These are phyloP conservation scores for Begonia fuchsioides DNA, from an alignment of 306 rosid species.

Conservation along the genomic window DNA sequence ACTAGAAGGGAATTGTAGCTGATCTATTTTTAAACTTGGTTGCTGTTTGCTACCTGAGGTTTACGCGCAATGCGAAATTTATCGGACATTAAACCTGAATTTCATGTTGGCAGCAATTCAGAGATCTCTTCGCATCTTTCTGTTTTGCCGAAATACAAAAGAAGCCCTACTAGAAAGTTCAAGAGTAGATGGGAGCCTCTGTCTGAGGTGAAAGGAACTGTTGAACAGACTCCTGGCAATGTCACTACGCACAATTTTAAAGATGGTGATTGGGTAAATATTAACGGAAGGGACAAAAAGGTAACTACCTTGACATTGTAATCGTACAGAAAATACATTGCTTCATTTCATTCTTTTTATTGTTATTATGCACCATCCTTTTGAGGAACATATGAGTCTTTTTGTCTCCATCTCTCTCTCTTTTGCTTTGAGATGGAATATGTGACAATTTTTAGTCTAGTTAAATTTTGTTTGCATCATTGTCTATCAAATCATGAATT, in stretches of 20 bases:
- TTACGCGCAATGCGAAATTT: no score
- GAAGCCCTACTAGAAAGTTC: conserved; percentile 66
- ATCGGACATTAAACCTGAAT: neutral
- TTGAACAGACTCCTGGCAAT: conserved; percentile 22
- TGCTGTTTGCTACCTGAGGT: no score
- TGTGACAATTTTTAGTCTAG: neutral
- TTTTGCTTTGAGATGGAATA: no score
- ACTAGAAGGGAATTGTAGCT: no score
- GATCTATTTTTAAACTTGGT: no score
- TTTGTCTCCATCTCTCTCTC: no score
- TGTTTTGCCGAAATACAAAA: conserved; percentile 41
- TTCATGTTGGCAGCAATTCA: conserved; percentile 32
- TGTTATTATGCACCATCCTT: no score
- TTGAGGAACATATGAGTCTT: no score
- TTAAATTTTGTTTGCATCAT: neutral
- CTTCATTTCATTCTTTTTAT: no score
- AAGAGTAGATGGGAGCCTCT: conserved; percentile 99
- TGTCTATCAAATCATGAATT: no score
- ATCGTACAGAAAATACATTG: no score
- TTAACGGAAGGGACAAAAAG: conserved; percentile 57
- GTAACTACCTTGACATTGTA: conserved; percentile 11
- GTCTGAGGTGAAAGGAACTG: conserved; percentile 61
- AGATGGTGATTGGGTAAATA: conserved; percentile 44
- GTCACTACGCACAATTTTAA: conserved; percentile 20
- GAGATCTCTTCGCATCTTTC: conserved; percentile 27